These are phyloP conservation scores for Solanum clarkiae DNA, from an alignment of 257 asterid genomes.

Conservation along the genomic window DNA sequence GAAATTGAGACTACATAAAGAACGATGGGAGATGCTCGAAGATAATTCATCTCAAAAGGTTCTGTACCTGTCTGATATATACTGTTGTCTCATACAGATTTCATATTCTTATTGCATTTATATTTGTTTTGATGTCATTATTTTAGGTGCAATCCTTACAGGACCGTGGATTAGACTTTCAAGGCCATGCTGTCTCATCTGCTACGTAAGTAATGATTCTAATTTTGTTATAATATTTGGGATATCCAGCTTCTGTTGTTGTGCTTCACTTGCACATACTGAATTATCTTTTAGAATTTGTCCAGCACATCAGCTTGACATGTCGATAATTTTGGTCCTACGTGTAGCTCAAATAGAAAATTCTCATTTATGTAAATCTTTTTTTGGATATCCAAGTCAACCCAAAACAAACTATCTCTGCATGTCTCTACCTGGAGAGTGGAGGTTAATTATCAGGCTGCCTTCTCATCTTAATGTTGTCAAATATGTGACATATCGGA, in stretches of 20 bases:
- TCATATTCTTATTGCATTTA: background rate
- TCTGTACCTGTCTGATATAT: background rate
- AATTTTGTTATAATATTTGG: background rate
- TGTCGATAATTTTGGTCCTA: background rate
- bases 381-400: background rate
- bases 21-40: slow-evolving; percentile 26
- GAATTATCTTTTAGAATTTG: background rate
- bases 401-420: background rate
- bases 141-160: background rate
- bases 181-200: background rate
- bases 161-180: slow-evolving; percentile 11
- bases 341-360: background rate
- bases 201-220: slow-evolving; percentile 25
- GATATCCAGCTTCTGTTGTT: background rate
- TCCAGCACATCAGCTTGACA: background rate
- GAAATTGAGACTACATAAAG: slow-evolving; percentile 25
- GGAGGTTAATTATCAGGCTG: background rate
- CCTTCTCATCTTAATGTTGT: background rate
- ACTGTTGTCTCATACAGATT: background rate
- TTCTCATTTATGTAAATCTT: background rate
- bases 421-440: background rate
- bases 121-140: background rate
- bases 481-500: background rate
- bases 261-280: background rate
- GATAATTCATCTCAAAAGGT: slow-evolving; percentile 14